Base-by-base conservation (phyloP, 2,329 filamentous ascomycete genomes). In the Pochonia chlamydosporia region DNA sequence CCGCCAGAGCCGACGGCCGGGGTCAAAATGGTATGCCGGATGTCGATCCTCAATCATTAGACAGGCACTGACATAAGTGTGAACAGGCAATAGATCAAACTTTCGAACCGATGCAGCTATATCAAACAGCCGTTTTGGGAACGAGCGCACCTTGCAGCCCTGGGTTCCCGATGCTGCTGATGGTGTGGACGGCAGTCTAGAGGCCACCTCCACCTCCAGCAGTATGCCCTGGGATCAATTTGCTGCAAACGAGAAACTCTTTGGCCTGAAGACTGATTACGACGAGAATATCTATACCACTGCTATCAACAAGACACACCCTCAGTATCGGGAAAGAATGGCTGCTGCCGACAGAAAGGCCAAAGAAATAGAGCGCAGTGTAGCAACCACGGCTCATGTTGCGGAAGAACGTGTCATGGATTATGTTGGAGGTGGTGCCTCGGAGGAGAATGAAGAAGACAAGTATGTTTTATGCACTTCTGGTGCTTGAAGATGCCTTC, bases 241-340 rank as follows among this genome's bases (percentile, higher is more conserved):
- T 61, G 87, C 88, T 49, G 84, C 80, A 52, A 97, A 97, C 60
- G 88, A 95, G 67, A 78, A 82, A 47, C 81, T 89, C 25, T 97
- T 96, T 61, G 93, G 93, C 30, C 70, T 95, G 33, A 89, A 82
- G 66, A 93, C 87, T 44, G 89, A 90, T 58, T 99, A 97, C 63
- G 84, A 97, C 60, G 93, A 97, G 68, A 90, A 88, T 57, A 82
- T 93, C 37, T 99, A 99, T 70, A 99, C 93, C 2, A 99, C 93
- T 9, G 72, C 81, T 35, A 95, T 99, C 60, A 82, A 99, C 67
- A 89, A 84, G 60, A 87, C 69, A 53, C 84, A 95, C 57, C 91
- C 93, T 1, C 76, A 85, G 46, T 96, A 95, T 67, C 84, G 81
- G 53, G 82, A 89, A 64, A 81, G 85, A 54, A 76, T 87, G 57